Base-by-base conservation (phyloP, 768 basidiomycete genomes). In the Lenzites betulinus region DNA sequence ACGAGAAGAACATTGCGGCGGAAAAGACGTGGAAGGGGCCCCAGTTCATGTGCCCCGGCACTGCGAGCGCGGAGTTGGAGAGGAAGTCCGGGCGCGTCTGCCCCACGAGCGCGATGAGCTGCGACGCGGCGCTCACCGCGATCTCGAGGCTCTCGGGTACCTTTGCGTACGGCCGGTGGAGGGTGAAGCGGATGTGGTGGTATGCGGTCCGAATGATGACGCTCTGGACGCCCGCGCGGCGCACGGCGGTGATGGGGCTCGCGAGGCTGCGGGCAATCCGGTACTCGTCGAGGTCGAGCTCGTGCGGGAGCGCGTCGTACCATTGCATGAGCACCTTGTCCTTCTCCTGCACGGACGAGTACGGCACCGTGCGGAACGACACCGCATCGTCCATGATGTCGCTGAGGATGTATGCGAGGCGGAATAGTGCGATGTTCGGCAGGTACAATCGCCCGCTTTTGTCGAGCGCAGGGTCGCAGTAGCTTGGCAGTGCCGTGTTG, bases 1-100 rank as follows among this genome's bases (percentile, higher is more conserved):
- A 92, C n/a, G 89, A 89, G 81, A 93, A 92, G 75, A 93, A 93
- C 87, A 93, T 92, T 50, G 89, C 89, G 20, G 92, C 90, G 49
- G 87, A 87, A 77, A 93, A 93, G 66, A 88, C 84, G 69, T 93
- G 90, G 75, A 89, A 90, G 0, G 90, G 89, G 4, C 87, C 87
- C 86, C 89, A 91, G 65, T 85, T 86, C 82, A 93, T 86, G 73
- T 93, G 91, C 2, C 89, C 90, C 35, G 89, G 90, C 8, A 91
- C 88, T 9, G 88, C 83, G 57, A 67, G 67, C 18, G 87, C 81
- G 15, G 83, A 81, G 85, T 89, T 71, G 9, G 65, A 66, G 49
- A 90, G 76, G 71, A 89, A 89, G 69, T 91, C 90, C 1, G 89
- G 89, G 3, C 88, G 83, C 39, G 87, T 85, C 71, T 90, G 89